Evolutionary conservation across 768 basidiomycete species (phyloP).

Genomic region (Rhodotorula kratochvilovae): DNA sequence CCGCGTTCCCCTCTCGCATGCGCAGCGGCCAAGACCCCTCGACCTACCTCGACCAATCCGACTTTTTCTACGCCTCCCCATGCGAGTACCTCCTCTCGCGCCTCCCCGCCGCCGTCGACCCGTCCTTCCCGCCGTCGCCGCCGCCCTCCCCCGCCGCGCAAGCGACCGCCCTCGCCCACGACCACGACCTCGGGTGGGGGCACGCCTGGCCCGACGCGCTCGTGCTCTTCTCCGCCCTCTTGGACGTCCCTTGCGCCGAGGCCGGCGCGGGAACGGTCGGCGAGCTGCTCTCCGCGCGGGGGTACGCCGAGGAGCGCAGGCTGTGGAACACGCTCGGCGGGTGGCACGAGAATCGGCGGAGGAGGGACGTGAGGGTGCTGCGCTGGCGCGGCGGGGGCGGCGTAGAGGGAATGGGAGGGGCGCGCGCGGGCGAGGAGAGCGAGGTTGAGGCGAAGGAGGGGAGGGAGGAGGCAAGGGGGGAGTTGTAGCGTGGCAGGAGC

Average conservation of each 20-base stretch:
- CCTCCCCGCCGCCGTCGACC: slow-evolving; percentile 61
- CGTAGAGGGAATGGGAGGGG: background rate
- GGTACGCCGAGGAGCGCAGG: slow-evolving; percentile 64
- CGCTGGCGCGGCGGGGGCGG: background rate
- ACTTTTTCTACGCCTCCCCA: slow-evolving; percentile 73
- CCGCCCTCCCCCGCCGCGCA: slow-evolving; percentile 55
- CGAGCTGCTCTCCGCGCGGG: slow-evolving; percentile 52
- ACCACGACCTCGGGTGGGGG: slow-evolving; percentile 51
- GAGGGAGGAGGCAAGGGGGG: background rate
- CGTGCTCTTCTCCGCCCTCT: slow-evolving; percentile 74
- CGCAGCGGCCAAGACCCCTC: slow-evolving; percentile 55
- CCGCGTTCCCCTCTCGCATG: background rate
- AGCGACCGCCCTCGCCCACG: slow-evolving; percentile 45
- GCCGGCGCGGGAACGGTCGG: slow-evolving; percentile 48
- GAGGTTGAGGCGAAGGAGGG: background rate
- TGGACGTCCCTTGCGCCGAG: slow-evolving; percentile 45
- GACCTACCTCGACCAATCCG: slow-evolving; percentile 72
- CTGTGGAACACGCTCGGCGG: slow-evolving; percentile 54
- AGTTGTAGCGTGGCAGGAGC: background rate
- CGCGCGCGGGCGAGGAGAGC: background rate
- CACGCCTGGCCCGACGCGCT: slow-evolving; percentile 80
- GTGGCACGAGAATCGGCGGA: slow-evolving; percentile 69
- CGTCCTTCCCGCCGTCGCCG: slow-evolving; percentile 62
- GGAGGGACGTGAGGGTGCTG: slow-evolving; percentile 53
- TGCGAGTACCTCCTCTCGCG: slow-evolving; percentile 59